Evolutionary conservation across 2,329 filamentous ascomycete species (phyloP), one percentile per base, ranked within the genome.

Genomic region (Trichoderma atroviride): DNA sequence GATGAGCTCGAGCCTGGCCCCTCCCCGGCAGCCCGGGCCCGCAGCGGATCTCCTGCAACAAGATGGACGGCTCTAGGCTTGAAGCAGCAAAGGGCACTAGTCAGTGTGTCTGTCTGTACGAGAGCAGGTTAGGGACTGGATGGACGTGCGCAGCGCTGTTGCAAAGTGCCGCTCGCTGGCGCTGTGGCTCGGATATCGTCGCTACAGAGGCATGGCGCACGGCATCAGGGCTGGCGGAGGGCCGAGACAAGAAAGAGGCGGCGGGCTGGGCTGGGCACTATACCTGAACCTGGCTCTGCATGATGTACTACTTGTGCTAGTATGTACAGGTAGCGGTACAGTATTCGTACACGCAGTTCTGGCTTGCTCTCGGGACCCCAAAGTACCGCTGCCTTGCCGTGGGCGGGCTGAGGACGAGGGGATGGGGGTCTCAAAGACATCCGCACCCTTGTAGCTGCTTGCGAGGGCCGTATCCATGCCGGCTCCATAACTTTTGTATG

Each of bases 1-100:
- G 55, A 58, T 22, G 55, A 52, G 50, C 52, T 47, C 31, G 24
- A 52, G 53, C 55, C 37, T 67, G 63, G 29, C 63, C 63, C 43
- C 40, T n/a, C n/a, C 63, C 63, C 63, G 53, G 53, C 63, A 59
- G 40, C 55, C 63, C 63, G 63, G 43, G 58, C 40, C 63, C 63
- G 63, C 63, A 52, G 63, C 63, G 63, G 63, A 67, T 67, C 63
- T 67, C 63, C 31, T 58, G 55, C 63, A 67, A 59, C 40, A 43
- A 43, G 40, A 43, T 59, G 43, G 66, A 52, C 65, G 31, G 31
- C 50, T 57, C 65, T 62, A 69, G 57, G 24, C 63, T 56, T 24
- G 40, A 37, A 47, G 47, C 50, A 33, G 65, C 31, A 60, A n/a
- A 43, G n/a, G 33, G 31, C 47, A 55, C 65, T 53, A 53, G 65